These are phyloP conservation scores for Aureobasidium sp. DNA, from an alignment of 2,329 filamentous ascomycete genomes.

Conservation along the genomic window DNA sequence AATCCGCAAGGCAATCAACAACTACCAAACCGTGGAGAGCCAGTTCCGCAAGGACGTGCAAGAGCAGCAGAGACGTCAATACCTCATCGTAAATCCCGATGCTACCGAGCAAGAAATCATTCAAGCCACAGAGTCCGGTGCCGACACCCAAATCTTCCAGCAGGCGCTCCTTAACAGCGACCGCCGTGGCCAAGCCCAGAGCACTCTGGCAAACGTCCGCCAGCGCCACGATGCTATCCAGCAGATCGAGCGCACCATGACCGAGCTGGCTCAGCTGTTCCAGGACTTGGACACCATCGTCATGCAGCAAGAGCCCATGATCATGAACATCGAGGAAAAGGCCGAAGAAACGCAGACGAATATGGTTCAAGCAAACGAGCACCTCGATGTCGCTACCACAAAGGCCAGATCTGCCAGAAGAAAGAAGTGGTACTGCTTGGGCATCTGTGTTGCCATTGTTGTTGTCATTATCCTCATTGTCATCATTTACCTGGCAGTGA, in stretches of 20 bases:
- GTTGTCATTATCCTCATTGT: conserved; percentile 33
- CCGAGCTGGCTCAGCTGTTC: conserved; percentile 80
- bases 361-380: conserved; percentile 73
- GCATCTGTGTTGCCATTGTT: conserved; percentile 48
- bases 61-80: conserved; percentile 81
- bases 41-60: conserved; percentile 72
- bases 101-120: conserved; percentile 70
- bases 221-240: conserved; percentile 78
- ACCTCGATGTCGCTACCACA: conserved; percentile 72
- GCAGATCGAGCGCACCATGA: conserved; percentile 87
- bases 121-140: conserved; percentile 63
- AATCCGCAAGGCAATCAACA: conserved; percentile 70
- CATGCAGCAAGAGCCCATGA: conserved; percentile 73
- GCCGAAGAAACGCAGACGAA: conserved; percentile 79
- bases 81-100: conserved; percentile 78
- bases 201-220: conserved; percentile 70
- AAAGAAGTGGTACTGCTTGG: conserved; percentile 96
- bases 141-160: conserved; percentile 74
- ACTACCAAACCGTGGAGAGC: conserved; percentile 73
- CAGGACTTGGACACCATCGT: conserved; percentile 81
- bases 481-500: conserved; percentile 25
- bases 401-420: conserved; percentile 72
- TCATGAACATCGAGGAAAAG: conserved; percentile 76
- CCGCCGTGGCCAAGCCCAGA: conserved; percentile 71
- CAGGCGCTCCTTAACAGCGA: conserved; percentile 77